phyloP scores from a whole-genome alignment of 2,329 filamentous ascomycete species.

The Verticillium albo-atrum region DNA sequence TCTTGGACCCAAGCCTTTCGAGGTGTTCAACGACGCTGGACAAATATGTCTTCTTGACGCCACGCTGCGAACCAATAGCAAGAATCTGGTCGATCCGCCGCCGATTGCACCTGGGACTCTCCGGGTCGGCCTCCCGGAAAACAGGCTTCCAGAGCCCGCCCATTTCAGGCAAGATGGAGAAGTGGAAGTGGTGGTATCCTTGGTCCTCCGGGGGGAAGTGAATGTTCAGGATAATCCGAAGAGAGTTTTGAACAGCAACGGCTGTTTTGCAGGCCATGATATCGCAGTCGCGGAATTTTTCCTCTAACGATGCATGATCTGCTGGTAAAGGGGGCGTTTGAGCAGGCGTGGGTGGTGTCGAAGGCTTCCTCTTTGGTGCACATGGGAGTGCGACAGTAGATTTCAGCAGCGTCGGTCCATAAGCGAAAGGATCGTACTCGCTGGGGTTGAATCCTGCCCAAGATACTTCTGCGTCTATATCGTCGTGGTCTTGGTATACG shows the following conservation, averaged over 20 bases:
- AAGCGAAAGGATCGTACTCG: conserved; percentile 46
- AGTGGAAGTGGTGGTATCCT: conserved; percentile 43
- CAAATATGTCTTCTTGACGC: conserved; percentile 46
- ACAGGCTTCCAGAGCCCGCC: conserved; percentile 48
- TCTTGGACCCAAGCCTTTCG: conserved; percentile 49
- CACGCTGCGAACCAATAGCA: conserved; percentile 53
- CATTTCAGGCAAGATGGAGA: conserved; percentile 42
- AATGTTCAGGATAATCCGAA: conserved; percentile 46
- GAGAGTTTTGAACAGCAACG: conserved; percentile 51
- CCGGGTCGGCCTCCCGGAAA: conserved; percentile 33
- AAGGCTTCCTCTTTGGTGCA: not conserved
- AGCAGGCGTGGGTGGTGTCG: conserved; percentile 30
- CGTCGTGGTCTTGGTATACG: too few species aligned
- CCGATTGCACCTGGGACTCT: conserved; percentile 22
- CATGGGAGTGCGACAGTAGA: not conserved
- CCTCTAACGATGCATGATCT: conserved; percentile 10
- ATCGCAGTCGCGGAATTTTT: conserved; percentile 41
- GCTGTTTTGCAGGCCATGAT: conserved; percentile 38
- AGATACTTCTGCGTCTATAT: too few species aligned
- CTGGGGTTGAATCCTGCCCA: too few species aligned
- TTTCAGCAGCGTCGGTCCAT: conserved; percentile 8
- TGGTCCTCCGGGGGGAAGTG: conserved; percentile 45
- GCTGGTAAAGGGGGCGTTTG: conserved; percentile 25
- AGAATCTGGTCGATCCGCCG: conserved; percentile 53
- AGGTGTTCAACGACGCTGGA: conserved; percentile 44